Conservation (phyloP, 148 eudicot genomes). For the Diospyros kaki region DNA sequence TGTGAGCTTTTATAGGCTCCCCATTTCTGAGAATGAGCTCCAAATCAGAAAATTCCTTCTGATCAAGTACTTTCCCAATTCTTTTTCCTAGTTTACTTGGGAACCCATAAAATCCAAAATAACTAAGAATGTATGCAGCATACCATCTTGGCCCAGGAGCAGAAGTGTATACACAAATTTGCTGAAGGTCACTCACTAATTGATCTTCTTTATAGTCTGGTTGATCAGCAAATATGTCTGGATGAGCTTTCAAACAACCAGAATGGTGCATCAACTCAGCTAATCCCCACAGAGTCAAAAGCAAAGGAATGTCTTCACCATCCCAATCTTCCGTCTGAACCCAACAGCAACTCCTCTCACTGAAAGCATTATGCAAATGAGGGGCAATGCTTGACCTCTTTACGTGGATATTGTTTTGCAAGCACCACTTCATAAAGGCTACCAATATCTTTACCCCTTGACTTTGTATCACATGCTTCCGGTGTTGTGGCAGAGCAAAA, state of each 20-base stretch:
- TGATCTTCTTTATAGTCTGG: constrained; percentile 33
- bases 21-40: constrained; percentile 42
- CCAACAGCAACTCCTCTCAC: constrained; percentile 51
- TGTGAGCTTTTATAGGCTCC: constrained; percentile 58
- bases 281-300: constrained; percentile 63
- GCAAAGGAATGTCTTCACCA: constrained; percentile 54
- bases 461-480: constrained; percentile 26
- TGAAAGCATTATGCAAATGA: constrained; percentile 33
- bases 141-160: constrained; percentile 70
- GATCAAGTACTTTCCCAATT: constrained; percentile 40
- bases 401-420: constrained; percentile 35
- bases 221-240: constrained; percentile 31
- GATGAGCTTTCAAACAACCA: constrained; percentile 19
- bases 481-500: constrained; percentile 46
- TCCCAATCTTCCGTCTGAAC: constrained; percentile 60
- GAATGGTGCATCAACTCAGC: constrained; percentile 55
- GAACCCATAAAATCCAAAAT: constrained; percentile 63
- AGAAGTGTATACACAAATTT: constrained; percentile 31
- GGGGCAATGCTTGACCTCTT: constrained; percentile 37
- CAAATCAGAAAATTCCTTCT: constrained; percentile 55
- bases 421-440: constrained; percentile 49
- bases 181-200: constrained; percentile 43
- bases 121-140: constrained; percentile 63
- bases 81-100: constrained; percentile 58
- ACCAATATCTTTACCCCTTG: constrained; percentile 51